phyloP scores from a whole-genome alignment of 192 early-diverging fungal genomes.

The Phycomyces nitens region DNA sequence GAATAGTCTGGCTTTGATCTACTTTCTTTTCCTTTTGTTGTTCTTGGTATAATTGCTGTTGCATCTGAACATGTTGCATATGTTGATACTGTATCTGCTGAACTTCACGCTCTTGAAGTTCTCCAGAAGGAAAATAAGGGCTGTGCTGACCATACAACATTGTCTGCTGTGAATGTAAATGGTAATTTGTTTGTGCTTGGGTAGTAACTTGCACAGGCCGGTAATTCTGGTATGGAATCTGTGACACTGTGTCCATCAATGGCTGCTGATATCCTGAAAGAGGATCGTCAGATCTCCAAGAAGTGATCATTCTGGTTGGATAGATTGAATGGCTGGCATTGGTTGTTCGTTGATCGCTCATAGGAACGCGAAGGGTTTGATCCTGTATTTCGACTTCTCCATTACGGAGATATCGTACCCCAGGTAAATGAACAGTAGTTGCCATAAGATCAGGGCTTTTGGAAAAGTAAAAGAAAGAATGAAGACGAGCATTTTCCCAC shows the following conservation, averaged over 20 bases:
- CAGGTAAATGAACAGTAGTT: slow-evolving; percentile 17
- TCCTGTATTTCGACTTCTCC: slow-evolving; percentile 13
- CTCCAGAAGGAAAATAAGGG: neutral
- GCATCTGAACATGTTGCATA: neutral
- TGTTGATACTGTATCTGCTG: neutral
- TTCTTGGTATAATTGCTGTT: slow-evolving; percentile 12
- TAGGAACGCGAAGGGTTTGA: neutral
- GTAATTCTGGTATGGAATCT: neutral
- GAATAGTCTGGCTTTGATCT: no score
- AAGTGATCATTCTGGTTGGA: neutral
- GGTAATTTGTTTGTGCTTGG: neutral
- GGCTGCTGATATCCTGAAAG: slow-evolving; percentile 1
- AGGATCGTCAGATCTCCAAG: slow-evolving; percentile 1
- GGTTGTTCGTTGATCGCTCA: neutral
- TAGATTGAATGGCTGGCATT: neutral
- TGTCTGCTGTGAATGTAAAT: neutral
- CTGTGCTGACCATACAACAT: neutral
- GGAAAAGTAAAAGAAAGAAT: slow-evolving; percentile 2
- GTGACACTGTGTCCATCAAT: neutral
- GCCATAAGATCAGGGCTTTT: slow-evolving; percentile 8
- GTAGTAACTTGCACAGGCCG: neutral
- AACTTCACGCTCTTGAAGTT: neutral
- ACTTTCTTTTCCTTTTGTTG: slow-evolving; percentile 6
- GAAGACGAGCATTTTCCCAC: no score
- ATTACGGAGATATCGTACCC: slow-evolving; percentile 17